Base-by-base conservation (phyloP, 2,329 filamentous ascomycete species). In the Didymella sp. region DNA sequence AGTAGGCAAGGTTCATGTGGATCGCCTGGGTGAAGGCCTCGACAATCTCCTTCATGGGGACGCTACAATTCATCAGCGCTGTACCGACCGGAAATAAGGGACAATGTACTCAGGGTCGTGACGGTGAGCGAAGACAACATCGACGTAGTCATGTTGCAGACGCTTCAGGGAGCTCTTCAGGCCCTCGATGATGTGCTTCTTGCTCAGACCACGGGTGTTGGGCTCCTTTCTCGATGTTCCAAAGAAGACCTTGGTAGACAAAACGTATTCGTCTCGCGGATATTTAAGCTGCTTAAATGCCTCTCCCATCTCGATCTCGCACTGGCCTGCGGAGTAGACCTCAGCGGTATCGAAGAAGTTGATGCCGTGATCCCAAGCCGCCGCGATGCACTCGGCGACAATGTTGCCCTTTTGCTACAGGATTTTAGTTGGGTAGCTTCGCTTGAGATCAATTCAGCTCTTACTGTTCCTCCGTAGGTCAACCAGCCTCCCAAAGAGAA, bases 81-180 rank as follows among this genome's bases (percentile, higher is more conserved):
- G 63, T 19, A 33, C 6, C 22, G 58, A 47, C 56, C 19, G 17
- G 17, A 13, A 28, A 3, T 15, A 22, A 2, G 21, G 30, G 5
- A 6, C 30, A 40, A 48, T 69, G 17, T 69, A 77, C 75, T 75
- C 76, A 43, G 78, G 75, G 56, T 88, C 86, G 15, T 84, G 82
- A 24, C 85, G 79, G 73, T 88, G 86, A 3, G 86, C 85, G 51
- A 87, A 84, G 33, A 88, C 81, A 41, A 88, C 77, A 70, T 88
- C 86, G 51, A 88, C 86, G 67, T 90, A 91, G n/a, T 83, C 82
- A 51, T 85, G 80, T 67, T 87, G 80, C 47, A 90, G 79, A 25
- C 87, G 80, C 62, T 80, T 76, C n/a, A 87, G 74, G 2, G 80
- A 85, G 70, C 78, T 79, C 76, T 86, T 84, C 50, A 86, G 75